Base-by-base conservation (phyloP, 441 rosid species). In the Viola pubescens region DNA sequence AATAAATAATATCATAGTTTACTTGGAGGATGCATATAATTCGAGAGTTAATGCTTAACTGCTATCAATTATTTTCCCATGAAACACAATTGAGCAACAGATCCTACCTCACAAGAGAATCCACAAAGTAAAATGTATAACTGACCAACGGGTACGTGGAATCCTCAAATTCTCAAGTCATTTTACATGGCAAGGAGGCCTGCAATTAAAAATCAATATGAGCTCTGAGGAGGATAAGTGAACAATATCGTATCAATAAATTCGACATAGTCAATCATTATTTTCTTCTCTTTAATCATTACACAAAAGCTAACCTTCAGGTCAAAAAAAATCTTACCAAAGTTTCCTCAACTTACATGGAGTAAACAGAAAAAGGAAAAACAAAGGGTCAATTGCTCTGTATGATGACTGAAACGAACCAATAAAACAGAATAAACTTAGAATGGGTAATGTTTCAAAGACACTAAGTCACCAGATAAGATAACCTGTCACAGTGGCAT, bases 261-360 rank as follows among this genome's bases (percentile, higher is more conserved):
- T 55, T 53, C n/a, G 47, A 54, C 19, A 38, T 16, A 8, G 9
- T 34, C 11, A 2, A n/a, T n/a, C 7, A 11, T 16, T 6, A 6
- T 16, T 14, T 11, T 4, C 13, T 7, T n/a, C 51, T n/a, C 58
- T 54, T 51, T n/a, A 13, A 0, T 46, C 56, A 34, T 11, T n/a
- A 11, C 38, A 48, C 10, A 50, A 56, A 55, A 52, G 67, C 50
- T 56, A 69, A 50, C 53, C 68, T 46, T 44, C 48, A 50, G 54
- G 46, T 49, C 6, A 48, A 49, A 50, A 39, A 19, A 48, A 48
- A 12, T 4, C 1, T 11, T 13, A n/a, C 52, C 52, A 48, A 48
- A 48, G 19, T 19, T 48, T 13, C 26, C 26, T 48, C 5, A 48
- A 48, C 12, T 14, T 19, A 48, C 16, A 48, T 48, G n/a, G 34